Evolutionary conservation across 177 flowering plant species (phyloP).

Genomic region (Vitis hybrid): DNA sequence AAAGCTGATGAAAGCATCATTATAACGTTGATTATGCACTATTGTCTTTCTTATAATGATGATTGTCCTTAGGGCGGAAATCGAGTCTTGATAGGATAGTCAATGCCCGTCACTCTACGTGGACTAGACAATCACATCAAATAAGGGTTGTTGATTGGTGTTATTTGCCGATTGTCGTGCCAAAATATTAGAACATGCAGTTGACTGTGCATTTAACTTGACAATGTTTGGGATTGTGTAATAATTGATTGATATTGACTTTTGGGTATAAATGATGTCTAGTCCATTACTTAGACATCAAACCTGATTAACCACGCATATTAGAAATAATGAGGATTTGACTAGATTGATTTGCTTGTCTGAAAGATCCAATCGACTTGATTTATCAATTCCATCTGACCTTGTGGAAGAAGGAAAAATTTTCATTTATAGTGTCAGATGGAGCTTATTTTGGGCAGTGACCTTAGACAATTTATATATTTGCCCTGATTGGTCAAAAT

Average conservation of each 20-base stretch:
- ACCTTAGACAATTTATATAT: rapidly evolving
- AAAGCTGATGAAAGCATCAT: rapidly evolving
- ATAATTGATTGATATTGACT: too few relatives aligned
- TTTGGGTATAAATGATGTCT: rapidly evolving
- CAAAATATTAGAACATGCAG: too few relatives aligned
- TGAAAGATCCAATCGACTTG: rapidly evolving
- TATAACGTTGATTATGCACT: too few relatives aligned
- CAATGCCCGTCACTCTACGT: rapidly evolving
- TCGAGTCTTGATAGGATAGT: too few relatives aligned
- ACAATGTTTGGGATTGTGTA: too few relatives aligned
- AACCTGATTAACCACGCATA: rapidly evolving
- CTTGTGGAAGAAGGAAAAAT: rapidly evolving
- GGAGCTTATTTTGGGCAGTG: rapidly evolving
- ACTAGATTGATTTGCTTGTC: rapidly evolving
- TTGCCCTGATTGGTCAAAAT: rapidly evolving
- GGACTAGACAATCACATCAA: too few relatives aligned
- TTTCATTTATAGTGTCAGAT: rapidly evolving
- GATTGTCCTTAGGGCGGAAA: too few relatives aligned
- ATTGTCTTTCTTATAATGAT: too few relatives aligned
- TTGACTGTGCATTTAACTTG: too few relatives aligned
- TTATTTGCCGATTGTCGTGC: too few relatives aligned
- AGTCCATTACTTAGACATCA: rapidly evolving
- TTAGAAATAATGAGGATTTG: too few relatives aligned
- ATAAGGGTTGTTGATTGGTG: too few relatives aligned
- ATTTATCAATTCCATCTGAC: rapidly evolving